Base-by-base conservation (phyloP, 2,329 filamentous ascomycete species). In the Trichoderma sp. region DNA sequence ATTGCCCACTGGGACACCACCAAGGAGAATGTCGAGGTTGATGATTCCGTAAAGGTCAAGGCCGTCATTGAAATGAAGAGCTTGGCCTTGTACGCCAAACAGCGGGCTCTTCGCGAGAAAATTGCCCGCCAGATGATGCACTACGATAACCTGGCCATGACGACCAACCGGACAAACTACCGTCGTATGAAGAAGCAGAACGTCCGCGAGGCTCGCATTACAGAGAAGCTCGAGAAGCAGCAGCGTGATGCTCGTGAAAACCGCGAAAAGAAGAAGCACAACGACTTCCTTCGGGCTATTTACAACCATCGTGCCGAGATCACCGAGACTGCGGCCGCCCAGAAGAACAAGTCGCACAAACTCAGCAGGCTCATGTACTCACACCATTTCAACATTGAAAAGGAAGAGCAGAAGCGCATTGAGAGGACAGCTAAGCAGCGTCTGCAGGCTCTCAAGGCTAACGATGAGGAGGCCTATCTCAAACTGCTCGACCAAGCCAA, bases 401-500 rank as follows among this genome's bases (percentile, higher is more conserved):
- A 97, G 84, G 96, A 99, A 86, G 96, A 99, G 84, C 95, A 98
- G 87, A 98, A 97, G 86, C 93, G 96, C 74, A 93, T 99, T 76
- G 96, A 99, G 85, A 90, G 96, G 75, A 99, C 95, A 11, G 96
- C 96, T 75, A 99, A 99, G 87, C 96, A 99, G 83, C 96, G 96
- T 98, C 91, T 99, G 75, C 95, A 98, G 83, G 96, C 96, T 73
- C 88, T 99, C 81, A 98, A 98, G 85, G 95, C 96, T 78, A 97
- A 99, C 90, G 96, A 99, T 82, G 96, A 99, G 85, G 96, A 98
- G 84, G 97, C 96, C 0, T 99, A 99, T 81, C 89, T 99, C 83
- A 98, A 98, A 83, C 88, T 99, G 79, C 91, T 99, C 78, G 96
- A 97, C 79, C 95, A 99, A 83, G 96, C 96, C 78, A 99, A 99